A percentile compares a stretch with the other conserved stretches of the same genome.
Conservation (phyloP, 192 early-diverging fungal genomes). For the Spizellomyces sp. region DNA sequence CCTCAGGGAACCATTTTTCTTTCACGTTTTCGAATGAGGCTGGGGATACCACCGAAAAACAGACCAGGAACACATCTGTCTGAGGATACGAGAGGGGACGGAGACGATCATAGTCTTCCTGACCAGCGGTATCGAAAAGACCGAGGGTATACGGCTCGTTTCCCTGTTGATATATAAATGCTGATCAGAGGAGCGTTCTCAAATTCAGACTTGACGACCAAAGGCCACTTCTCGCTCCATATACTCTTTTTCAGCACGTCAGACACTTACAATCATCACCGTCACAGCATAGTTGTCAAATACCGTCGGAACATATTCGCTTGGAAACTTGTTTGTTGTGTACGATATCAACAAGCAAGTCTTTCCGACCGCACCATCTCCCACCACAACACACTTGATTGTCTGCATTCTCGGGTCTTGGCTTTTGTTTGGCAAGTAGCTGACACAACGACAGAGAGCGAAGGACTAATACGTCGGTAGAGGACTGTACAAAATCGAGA, state of each 20-base stretch:
- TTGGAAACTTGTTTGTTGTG: slow-evolving; percentile 95
- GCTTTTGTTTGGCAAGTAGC: no score
- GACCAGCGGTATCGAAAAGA: slow-evolving; percentile 95
- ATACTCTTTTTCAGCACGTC: no score
- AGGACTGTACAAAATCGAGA: no score
- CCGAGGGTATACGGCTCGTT: slow-evolving; percentile 95
- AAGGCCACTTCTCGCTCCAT: background rate
- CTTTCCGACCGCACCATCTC: slow-evolving; percentile 75
- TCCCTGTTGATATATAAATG: slow-evolving; percentile 42
- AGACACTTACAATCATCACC: slow-evolving; percentile 86
- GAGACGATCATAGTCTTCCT: slow-evolving; percentile 95
- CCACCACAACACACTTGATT: slow-evolving; percentile 71
- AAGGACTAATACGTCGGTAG: no score
- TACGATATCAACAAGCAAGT: slow-evolving; percentile 95
- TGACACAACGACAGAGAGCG: no score
- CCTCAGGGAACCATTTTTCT: slow-evolving; percentile 97
- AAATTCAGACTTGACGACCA: background rate
- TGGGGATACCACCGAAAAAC: slow-evolving; percentile 89
- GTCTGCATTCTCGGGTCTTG: slow-evolving; percentile 52
- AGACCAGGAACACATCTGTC: slow-evolving; percentile 94
- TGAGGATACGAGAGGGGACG: slow-evolving; percentile 93
- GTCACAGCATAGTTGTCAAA: slow-evolving; percentile 99
- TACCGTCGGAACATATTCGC: slow-evolving; percentile 96
- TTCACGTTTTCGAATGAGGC: slow-evolving; percentile 95
- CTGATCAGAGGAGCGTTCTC: background rate